phyloP scores from a whole-genome alignment of 371 early-diverging fungal genomes.

The Apophysomyces elegans region DNA sequence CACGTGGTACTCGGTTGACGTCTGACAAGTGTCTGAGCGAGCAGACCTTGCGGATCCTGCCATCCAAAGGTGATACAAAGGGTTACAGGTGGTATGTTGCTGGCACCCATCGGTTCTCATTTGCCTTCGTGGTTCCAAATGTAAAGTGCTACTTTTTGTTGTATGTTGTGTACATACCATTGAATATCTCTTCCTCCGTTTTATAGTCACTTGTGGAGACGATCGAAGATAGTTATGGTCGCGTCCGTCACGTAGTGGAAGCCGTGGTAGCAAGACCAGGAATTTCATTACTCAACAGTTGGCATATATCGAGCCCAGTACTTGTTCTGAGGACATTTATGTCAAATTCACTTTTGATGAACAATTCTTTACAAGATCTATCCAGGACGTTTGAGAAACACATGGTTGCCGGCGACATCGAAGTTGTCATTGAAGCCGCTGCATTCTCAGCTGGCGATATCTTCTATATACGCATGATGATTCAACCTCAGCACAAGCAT shows the following conservation, averaged over 20 bases:
- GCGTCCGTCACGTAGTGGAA: constrained; percentile 43
- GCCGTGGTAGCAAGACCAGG: constrained; percentile 45
- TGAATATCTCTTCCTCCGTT: constrained; percentile 9
- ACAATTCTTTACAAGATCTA: constrained; percentile 41
- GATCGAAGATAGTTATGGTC: constrained; percentile 48
- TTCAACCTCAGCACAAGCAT: constrained; percentile 46
- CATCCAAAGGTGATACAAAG: constrained; percentile 24
- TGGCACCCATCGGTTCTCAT: constrained; percentile 47
- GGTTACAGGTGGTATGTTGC: constrained; percentile 24
- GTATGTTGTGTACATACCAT: background rate
- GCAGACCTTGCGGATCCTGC: constrained; percentile 31
- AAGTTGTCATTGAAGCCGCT: constrained; percentile 44
- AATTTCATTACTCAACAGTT: constrained; percentile 33
- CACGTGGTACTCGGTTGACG: constrained; percentile 42
- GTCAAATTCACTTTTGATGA: constrained; percentile 45
- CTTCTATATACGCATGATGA: constrained; percentile 38
- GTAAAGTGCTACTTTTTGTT: constrained; percentile 22
- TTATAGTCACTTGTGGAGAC: constrained; percentile 42
- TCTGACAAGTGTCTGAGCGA: constrained; percentile 40
- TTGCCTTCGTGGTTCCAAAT: constrained; percentile 48
- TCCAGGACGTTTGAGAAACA: constrained; percentile 47
- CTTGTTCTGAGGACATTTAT: constrained; percentile 43
- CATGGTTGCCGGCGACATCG: constrained; percentile 35
- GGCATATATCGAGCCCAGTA: constrained; percentile 34
- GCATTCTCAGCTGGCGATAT: constrained; percentile 50